These are phyloP conservation scores for Candida ascalaphidarum DNA, from an alignment of 805 yeast genomes.

Conservation along the genomic window DNA sequence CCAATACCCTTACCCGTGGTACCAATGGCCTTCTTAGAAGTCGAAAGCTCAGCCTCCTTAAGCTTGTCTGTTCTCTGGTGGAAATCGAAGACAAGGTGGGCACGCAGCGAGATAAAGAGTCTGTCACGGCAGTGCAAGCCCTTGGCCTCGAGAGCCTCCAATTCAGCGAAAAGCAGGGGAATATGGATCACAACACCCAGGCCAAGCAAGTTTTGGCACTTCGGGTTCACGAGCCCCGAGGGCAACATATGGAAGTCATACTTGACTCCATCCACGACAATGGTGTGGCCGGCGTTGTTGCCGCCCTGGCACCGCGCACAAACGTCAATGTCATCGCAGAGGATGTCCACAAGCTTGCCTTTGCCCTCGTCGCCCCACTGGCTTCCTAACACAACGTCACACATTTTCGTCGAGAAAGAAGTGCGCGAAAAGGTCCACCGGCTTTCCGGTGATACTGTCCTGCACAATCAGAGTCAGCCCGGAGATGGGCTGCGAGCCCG, in stretches of 20 bases:
- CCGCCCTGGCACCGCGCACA: constrained; percentile 99
- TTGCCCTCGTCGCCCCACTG: constrained; percentile 99
- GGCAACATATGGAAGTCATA: constrained; percentile 99
- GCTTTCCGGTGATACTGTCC: too few species aligned
- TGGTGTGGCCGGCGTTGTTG: constrained; percentile 98
- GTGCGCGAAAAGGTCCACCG: too few species aligned
- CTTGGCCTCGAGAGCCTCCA: constrained; percentile 70
- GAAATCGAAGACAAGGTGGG: constrained; percentile 95
- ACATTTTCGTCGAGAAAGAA: too few species aligned
- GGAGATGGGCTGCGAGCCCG: too few species aligned
- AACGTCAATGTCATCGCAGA: constrained; percentile 91
- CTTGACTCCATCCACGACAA: constrained; percentile 79
- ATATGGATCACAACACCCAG: constrained; percentile 95
- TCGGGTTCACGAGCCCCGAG: constrained; percentile 92
- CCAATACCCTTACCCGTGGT: constrained; percentile 99
- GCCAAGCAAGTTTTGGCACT: constrained; percentile 84
- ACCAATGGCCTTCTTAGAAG: constrained; percentile 81
- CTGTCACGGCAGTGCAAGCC: constrained; percentile 73
- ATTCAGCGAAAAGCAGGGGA: constrained; percentile 86
- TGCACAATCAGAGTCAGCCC: too few species aligned
- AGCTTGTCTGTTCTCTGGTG: constrained; percentile 95
- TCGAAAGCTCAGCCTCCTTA: constrained; percentile 83
- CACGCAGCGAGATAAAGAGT: constrained; percentile 83
- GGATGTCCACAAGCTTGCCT: constrained; percentile 91
- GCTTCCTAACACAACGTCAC: constrained; percentile 92